A percentile compares a stretch with the other conserved stretches of the same genome.
Evolutionary conservation across 108 stramenopile species (phyloP).

Genomic region (Discostella stelligeroides): DNA sequence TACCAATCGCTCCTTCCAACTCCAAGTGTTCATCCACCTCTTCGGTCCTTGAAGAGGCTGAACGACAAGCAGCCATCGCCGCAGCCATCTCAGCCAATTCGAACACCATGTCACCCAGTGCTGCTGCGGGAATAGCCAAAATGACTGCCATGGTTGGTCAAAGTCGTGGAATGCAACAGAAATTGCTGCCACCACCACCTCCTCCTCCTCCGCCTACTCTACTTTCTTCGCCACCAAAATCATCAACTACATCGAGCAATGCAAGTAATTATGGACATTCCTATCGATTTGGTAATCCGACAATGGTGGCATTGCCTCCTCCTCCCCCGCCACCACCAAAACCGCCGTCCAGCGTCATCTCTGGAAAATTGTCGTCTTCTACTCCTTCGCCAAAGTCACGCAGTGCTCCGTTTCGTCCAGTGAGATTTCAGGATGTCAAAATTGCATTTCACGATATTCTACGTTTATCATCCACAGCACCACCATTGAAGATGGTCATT

Average conservation of each 20-base stretch:
- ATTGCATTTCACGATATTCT: slow-evolving; percentile 27
- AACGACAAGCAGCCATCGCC: slow-evolving; percentile 50
- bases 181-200: neutral
- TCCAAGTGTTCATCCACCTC: neutral
- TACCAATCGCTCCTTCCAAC: too few species aligned
- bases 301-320: slow-evolving; percentile 27
- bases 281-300: slow-evolving; percentile 5
- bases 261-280: neutral
- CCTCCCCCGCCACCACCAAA: neutral
- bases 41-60: slow-evolving; percentile 20
- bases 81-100: slow-evolving; percentile 35
- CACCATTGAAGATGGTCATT: neutral
- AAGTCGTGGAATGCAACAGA: neutral
- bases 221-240: neutral
- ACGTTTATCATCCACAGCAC: neutral
- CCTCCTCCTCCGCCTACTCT: neutral
- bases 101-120: slow-evolving; percentile 17
- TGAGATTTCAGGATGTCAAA: slow-evolving; percentile 35
- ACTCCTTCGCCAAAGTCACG: neutral
- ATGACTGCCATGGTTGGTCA: neutral
- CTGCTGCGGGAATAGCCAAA: slow-evolving; percentile 17
- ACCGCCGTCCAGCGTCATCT: neutral
- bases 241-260: neutral
- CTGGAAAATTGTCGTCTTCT: neutral
- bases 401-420: slow-evolving; percentile 15